Percentiles rank a stretch among this genome's conserved stretches.
These are phyloP conservation scores for Prunus padus DNA, from an alignment of 306 rosid genomes.

Conservation along the genomic window DNA sequence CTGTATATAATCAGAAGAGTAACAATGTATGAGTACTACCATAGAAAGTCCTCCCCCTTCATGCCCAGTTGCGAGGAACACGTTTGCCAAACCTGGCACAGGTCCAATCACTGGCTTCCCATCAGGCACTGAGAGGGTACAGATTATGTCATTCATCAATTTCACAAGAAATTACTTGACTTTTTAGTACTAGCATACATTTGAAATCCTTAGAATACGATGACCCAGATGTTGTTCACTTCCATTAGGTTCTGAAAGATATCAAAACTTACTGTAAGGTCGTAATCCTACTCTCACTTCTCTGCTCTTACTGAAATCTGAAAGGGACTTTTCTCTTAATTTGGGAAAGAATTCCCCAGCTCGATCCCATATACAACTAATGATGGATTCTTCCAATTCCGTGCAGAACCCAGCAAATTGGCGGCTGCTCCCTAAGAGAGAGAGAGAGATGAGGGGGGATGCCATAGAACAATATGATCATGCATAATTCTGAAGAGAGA, in stretches of 20 bases:
- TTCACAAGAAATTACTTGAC: background rate
- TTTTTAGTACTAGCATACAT: background rate
- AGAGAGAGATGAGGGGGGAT: background rate
- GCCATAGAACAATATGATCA: too few species aligned
- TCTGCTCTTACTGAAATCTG: constrained; percentile 47
- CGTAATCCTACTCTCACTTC: constrained; percentile 85
- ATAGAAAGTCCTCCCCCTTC: constrained; percentile 84
- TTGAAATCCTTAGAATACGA: constrained; percentile 14
- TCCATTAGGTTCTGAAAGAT: constrained; percentile 20
- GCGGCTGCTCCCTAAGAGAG: constrained; percentile 78
- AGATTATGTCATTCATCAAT: constrained; percentile 22
- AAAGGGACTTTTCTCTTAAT: constrained; percentile 51
- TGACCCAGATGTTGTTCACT: constrained; percentile 11
- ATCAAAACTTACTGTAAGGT: constrained; percentile 74
- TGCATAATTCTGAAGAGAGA: too few species aligned
- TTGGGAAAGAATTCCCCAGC: constrained; percentile 76
- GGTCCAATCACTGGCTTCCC: constrained; percentile 88
- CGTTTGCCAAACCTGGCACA: constrained; percentile 71
- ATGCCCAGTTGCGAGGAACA: constrained; percentile 92
- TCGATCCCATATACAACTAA: constrained; percentile 67
- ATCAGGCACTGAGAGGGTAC: constrained; percentile 65
- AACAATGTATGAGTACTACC: constrained; percentile 45
- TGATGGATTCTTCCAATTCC: constrained; percentile 61
- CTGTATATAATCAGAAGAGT: background rate
- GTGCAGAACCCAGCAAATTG: constrained; percentile 79